Evolutionary conservation across 306 rosid species (phyloP).

Genomic region (Casuarina glauca): DNA sequence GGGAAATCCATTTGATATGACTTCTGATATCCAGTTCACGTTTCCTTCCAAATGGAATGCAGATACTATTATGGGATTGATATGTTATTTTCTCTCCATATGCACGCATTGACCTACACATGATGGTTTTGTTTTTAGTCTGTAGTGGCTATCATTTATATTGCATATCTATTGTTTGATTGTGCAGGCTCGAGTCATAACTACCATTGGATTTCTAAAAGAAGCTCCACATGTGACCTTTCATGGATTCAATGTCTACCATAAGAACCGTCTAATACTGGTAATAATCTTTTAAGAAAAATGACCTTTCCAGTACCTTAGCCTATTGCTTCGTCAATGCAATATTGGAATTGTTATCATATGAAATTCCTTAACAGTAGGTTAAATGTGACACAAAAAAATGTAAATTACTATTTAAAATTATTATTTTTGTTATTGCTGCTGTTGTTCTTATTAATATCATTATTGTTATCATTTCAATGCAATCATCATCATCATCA

Average conservation of each 20-base stretch:
- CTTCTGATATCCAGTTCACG: not conserved
- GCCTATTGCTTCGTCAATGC: not conserved
- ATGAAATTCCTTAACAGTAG: not conserved
- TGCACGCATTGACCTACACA: not conserved
- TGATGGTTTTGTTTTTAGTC: not conserved
- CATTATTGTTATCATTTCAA: no score
- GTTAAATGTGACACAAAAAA: not conserved
- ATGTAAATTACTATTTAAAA: not conserved
- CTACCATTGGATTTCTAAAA: conserved; percentile 88
- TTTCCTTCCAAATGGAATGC: not conserved
- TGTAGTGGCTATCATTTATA: conserved; percentile 15
- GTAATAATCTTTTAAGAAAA: conserved; percentile 39
- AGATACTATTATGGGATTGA: not conserved
- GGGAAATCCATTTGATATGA: not conserved
- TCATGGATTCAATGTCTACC: conserved; percentile 92
- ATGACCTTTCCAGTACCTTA: not conserved
- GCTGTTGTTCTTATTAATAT: no score
- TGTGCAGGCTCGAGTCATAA: conserved; percentile 60
- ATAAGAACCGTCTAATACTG: conserved; percentile 88
- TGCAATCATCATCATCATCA: no score
- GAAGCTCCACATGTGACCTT: conserved; percentile 73
- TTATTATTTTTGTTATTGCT: no score
- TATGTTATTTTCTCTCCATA: not conserved
- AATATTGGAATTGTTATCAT: not conserved
- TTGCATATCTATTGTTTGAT: conserved; percentile 9